phyloP scores from a whole-genome alignment of 352 stramenopile genomes.

The Globisporangium cystogenes region DNA sequence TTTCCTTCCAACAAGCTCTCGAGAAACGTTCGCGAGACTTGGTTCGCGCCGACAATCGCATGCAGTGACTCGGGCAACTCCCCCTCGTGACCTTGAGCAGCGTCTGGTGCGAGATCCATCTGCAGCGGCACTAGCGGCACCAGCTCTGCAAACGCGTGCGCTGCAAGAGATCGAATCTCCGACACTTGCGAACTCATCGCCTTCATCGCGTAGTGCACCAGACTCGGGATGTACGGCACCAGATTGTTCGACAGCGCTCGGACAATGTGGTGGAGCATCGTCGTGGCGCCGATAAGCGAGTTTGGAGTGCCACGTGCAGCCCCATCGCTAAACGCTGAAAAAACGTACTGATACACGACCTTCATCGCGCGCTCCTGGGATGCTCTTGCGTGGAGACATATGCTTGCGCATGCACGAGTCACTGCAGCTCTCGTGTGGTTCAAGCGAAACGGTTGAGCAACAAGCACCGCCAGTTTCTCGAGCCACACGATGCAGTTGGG shows the following conservation, averaged over 20 bases:
- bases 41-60: constrained; percentile 35
- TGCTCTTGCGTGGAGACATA: constrained; percentile 28
- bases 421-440: constrained; percentile 24
- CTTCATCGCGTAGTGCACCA: constrained; percentile 67
- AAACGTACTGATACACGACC: constrained; percentile 43
- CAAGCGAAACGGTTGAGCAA: constrained; percentile 17
- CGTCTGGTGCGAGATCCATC: constrained; percentile 47
- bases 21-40: constrained; percentile 60
- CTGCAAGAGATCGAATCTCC: constrained; percentile 37
- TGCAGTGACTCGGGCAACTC: constrained; percentile 10
- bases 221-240: constrained; percentile 53
- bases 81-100: neutral
- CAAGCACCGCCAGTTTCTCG: constrained; percentile 19
- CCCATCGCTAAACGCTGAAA: constrained; percentile 22
- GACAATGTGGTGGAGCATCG: constrained; percentile 56
- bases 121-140: constrained; percentile 65
- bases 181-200: constrained; percentile 45
- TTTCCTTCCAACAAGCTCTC: constrained; percentile 56
- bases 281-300: constrained; percentile 32
- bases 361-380: constrained; percentile 38
- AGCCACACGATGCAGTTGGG: constrained; percentile 42
- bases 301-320: no score
- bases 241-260: constrained; percentile 23
- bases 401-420: constrained; percentile 35
- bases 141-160: constrained; percentile 63